phyloP scores from a whole-genome alignment of 179 eudicot species.

The Gypsophila paniculata region DNA sequence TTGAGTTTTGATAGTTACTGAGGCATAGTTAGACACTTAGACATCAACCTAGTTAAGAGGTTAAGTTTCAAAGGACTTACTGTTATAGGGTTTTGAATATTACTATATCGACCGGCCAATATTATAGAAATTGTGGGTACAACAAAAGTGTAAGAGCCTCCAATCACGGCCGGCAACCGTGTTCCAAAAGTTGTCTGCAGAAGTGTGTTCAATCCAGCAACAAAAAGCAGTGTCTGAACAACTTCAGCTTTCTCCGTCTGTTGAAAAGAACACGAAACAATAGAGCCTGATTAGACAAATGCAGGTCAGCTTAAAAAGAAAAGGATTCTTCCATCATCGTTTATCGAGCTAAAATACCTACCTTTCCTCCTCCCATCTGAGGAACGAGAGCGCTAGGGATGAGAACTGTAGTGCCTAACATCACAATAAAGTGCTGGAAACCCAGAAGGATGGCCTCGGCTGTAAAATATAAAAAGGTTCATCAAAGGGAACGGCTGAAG shows the following conservation, averaged over 20 bases:
- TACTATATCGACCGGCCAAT: constrained; percentile 73
- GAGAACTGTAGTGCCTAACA: constrained; percentile 93
- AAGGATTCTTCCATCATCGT: not conserved
- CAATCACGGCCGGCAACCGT: constrained; percentile 88
- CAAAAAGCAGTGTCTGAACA: constrained; percentile 84
- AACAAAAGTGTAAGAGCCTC: constrained; percentile 85
- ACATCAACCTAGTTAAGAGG: constrained; percentile 4
- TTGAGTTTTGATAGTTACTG: not conserved
- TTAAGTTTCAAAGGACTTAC: constrained; percentile 31
- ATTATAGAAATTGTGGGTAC: constrained; percentile 88
- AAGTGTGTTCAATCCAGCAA: constrained; percentile 87
- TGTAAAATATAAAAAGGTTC: constrained; percentile 34
- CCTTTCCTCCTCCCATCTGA: constrained; percentile 99
- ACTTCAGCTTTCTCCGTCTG: constrained; percentile 92
- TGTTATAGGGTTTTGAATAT: constrained; percentile 45
- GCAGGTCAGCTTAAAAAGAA: not conserved
- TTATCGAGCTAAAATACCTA: constrained; percentile 25
- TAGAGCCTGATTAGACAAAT: constrained; percentile 4
- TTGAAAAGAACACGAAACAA: not conserved
- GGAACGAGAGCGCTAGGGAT: constrained; percentile 94
- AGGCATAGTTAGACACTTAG: not conserved
- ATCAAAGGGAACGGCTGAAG: not conserved
- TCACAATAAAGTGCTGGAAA: constrained; percentile 85
- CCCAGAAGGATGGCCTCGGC: constrained; percentile 96
- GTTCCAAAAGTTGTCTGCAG: constrained; percentile 84